These are phyloP conservation scores for Golovinomyces cichoracearum DNA, from an alignment of 2,329 filamentous ascomycete species.

Conservation along the genomic window DNA sequence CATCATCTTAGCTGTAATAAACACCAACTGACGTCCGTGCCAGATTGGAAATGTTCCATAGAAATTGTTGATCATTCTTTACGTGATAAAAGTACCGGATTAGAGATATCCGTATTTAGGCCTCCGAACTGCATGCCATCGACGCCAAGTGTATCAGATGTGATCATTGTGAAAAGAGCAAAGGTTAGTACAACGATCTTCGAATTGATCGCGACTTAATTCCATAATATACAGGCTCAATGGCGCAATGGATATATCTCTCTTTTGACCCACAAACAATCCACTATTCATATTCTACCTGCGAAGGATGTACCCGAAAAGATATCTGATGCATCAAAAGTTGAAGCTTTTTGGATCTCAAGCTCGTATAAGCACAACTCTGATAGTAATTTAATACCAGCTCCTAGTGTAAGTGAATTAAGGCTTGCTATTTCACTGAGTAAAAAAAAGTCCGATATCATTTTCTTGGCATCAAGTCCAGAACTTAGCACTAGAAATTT, in stretches of 20 bases:
- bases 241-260: slow-evolving; percentile 14
- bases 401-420: slow-evolving; percentile 7
- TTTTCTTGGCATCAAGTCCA: slow-evolving; percentile 18
- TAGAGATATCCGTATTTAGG: slow-evolving; percentile 33
- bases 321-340: background rate
- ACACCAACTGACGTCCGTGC: background rate
- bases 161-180: slow-evolving; percentile 34
- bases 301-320: slow-evolving; percentile 17
- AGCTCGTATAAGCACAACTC: background rate
- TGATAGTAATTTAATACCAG: background rate
- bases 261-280: slow-evolving; percentile 20
- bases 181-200: slow-evolving; percentile 15
- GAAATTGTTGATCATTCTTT: slow-evolving; percentile 32
- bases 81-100: slow-evolving; percentile 17
- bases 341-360: background rate
- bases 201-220: background rate
- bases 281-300: slow-evolving; percentile 22
- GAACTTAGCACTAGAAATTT: slow-evolving; percentile 22
- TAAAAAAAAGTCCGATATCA: slow-evolving; percentile 19
- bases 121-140: slow-evolving; percentile 23
- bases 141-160: slow-evolving; percentile 26
- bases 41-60: slow-evolving; percentile 35
- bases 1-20: background rate
- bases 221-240: background rate
- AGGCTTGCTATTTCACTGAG: slow-evolving; percentile 24